phyloP scores from a whole-genome alignment of 2,329 filamentous ascomycete genomes.

The Arthrobotrys pseudoclavata region DNA sequence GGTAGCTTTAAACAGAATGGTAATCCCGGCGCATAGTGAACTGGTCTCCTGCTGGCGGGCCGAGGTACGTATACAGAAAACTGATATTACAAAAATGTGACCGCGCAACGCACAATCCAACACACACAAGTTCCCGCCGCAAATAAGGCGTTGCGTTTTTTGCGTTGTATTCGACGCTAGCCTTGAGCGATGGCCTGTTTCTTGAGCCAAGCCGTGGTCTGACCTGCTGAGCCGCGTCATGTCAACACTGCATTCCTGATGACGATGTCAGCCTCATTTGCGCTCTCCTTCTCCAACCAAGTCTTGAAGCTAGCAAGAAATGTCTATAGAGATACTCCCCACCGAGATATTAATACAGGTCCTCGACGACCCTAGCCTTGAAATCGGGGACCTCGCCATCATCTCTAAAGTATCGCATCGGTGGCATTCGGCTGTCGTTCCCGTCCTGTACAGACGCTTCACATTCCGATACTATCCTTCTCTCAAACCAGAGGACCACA shows the following conservation, averaged over 20 bases:
- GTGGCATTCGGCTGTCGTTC: conserved; percentile 41
- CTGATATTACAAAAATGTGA: no score
- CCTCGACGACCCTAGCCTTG: conserved; percentile 28
- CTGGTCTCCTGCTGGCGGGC: no score
- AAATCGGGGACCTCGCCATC: conserved; percentile 29
- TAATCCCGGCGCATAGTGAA: no score
- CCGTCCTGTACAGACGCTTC: conserved; percentile 42
- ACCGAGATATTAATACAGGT: conserved; percentile 49
- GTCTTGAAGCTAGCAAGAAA: not conserved
- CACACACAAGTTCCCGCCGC: no score
- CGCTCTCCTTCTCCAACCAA: not conserved
- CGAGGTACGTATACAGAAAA: no score
- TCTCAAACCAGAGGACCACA: not conserved
- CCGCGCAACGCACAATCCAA: no score
- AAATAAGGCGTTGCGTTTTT: conserved; percentile 13
- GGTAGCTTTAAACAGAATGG: no score
- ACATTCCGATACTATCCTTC: conserved; percentile 32
- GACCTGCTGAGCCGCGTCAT: not conserved
- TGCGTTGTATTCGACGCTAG: not conserved
- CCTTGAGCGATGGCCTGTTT: not conserved
- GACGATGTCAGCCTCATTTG: not conserved
- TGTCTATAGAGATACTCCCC: conserved; percentile 42
- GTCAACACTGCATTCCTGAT: not conserved
- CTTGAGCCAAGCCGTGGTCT: not conserved
- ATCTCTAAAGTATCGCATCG: conserved; percentile 39